Percentiles rank a stretch among this genome's conserved stretches.
Conservation (phyloP, 495 filamentous ascomycete species). For the Chaetomium cochliodes region DNA sequence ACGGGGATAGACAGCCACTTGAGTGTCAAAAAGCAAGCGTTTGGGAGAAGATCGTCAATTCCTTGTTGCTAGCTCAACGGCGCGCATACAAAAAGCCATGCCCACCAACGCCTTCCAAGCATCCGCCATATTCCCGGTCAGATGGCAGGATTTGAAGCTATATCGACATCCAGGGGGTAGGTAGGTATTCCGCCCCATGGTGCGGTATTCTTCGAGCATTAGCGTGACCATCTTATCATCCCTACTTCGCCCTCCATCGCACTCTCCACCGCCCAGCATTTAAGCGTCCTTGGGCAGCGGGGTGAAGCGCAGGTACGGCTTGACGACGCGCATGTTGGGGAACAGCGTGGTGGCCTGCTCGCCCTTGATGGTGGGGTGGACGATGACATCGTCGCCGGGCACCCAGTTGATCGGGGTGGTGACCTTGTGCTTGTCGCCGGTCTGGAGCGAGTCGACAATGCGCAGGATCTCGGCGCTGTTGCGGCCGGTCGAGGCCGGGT, state of each 20-base stretch:
- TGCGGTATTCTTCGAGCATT: neutral
- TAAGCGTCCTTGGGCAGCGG: constrained; percentile 55
- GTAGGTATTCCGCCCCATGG: too few species aligned
- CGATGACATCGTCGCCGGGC: constrained; percentile 90
- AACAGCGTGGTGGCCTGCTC: constrained; percentile 87
- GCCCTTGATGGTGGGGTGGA: constrained; percentile 83
- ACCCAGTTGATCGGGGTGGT: constrained; percentile 94
- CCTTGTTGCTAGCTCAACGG: neutral
- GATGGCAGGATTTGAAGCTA: neutral
- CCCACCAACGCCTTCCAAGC: constrained; percentile 1
- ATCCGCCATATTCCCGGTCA: neutral
- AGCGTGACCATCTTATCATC: neutral
- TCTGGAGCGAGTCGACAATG: constrained; percentile 93
- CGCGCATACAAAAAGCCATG: neutral
- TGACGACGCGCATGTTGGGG: constrained; percentile 86
- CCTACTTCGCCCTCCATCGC: neutral
- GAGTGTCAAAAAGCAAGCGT: neutral
- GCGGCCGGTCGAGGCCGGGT: constrained; percentile 95
- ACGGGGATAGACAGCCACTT: neutral
- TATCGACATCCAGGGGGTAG: neutral
- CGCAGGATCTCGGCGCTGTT: constrained; percentile 96
- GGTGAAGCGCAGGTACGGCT: constrained; percentile 84
- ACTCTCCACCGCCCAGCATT: neutral
- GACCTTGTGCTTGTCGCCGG: constrained; percentile 91
- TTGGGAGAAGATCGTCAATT: constrained; percentile 13